phyloP scores from a whole-genome alignment of 73 alveolate genomes.

The Paraurostyla sp. region DNA sequence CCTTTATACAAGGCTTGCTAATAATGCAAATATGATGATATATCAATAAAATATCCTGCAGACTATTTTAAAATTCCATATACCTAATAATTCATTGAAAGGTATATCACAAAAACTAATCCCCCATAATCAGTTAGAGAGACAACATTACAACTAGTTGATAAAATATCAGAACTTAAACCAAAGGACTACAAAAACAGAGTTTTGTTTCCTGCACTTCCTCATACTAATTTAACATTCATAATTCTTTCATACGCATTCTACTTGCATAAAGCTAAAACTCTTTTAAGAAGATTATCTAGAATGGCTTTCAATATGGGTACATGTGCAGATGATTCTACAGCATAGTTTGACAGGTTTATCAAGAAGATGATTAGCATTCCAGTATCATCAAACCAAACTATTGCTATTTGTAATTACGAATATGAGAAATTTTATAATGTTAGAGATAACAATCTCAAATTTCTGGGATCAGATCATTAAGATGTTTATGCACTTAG shows the following conservation, averaged over 20 bases:
- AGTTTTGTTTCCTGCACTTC: constrained; percentile 29
- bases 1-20: constrained; percentile 37
- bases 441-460: neutral
- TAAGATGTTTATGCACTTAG: constrained; percentile 33
- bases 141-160: constrained; percentile 6
- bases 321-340: constrained; percentile 31
- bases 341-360: constrained; percentile 25
- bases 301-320: constrained; percentile 44
- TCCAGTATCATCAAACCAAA: constrained; percentile 5
- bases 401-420: neutral
- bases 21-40: constrained; percentile 6
- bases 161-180: neutral
- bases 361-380: constrained; percentile 1
- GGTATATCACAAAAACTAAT: constrained; percentile 18
- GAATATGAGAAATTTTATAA: constrained; percentile 12
- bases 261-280: constrained; percentile 43
- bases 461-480: constrained; percentile 9
- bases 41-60: neutral
- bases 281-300: neutral
- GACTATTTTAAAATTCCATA: constrained; percentile 46
- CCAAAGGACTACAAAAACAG: constrained; percentile 33
- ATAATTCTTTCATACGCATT: constrained; percentile 27
- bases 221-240: constrained; percentile 37
- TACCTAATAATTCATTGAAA: neutral
- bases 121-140: constrained; percentile 18